Evolutionary conservation across 140 eudicot genomes (phyloP), one percentile per base, ranked within the genome.

Genomic region (Stevia rebaudiana): DNA sequence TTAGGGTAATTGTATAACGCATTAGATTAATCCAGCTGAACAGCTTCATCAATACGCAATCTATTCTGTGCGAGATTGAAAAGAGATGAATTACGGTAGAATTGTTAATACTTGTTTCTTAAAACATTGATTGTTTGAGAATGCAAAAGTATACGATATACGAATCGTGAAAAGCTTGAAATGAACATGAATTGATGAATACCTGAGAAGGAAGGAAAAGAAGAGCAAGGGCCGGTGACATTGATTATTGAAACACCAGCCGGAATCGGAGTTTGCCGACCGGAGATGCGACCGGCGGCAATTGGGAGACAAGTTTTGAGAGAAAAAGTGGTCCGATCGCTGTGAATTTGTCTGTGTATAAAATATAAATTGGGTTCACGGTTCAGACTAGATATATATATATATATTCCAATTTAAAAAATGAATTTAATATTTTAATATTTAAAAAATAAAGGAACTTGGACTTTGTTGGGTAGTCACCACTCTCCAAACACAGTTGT

Each of bases 281-380:
- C 22, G 64, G 19, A 63, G 72, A 73, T 65, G 53, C 60, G 21
- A 66, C 65, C 73, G 78, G 73, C 78, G 78, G 78, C 78, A 47
- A 73, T 72, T 30, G 59, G 56, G 49, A 25, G 71, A 28, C 24
- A 21, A n/a, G 6, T 25, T 71, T 43, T 56, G 37, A 65, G 15
- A 47, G 46, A 11, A 64, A 44, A 58, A 37, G 22, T 43, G 43
- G 58, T 37, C 15, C 36, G 78, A 44, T 65, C 42, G 65, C 77
- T 65, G 76, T 63, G 31, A 71, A 50, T 47, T 9, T 47, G 37
- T 52, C 41, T 16, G 25, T 58, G 13, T 58, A 30, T 18, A 28
- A 19, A 40, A 18, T 58, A 30, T 18, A 28, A 19, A 40, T 53
- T 18, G 30, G 40, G 51, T 52, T 65, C 49, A 61, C 46, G 63